These are phyloP conservation scores for Xylaria intraflava DNA, from an alignment of 495 filamentous ascomycete genomes.

Conservation along the genomic window DNA sequence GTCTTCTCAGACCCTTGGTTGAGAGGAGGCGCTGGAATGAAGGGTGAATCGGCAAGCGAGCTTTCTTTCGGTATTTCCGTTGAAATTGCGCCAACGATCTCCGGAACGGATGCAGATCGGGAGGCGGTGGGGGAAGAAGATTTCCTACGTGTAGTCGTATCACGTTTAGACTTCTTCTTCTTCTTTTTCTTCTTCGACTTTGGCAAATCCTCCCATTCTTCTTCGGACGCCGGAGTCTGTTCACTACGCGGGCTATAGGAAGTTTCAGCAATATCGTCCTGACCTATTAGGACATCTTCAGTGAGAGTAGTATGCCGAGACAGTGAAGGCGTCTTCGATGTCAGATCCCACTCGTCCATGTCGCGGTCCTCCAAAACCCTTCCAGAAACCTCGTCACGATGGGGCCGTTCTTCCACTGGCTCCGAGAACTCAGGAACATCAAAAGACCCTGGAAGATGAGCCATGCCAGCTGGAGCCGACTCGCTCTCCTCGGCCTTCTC, in stretches of 20 bases:
- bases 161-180: slow-evolving; percentile 14
- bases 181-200: slow-evolving; percentile 17
- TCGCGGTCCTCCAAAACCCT: background rate
- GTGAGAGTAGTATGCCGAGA: background rate
- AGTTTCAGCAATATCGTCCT: slow-evolving; percentile 13
- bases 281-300: slow-evolving; percentile 13
- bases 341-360: slow-evolving; percentile 11
- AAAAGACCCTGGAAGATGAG: background rate
- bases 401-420: background rate
- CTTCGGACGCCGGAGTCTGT: slow-evolving; percentile 7
- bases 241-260: slow-evolving; percentile 8
- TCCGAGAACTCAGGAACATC: background rate
- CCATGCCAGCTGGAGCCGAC: slow-evolving; percentile 4
- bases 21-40: slow-evolving; percentile 8
- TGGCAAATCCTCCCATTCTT: slow-evolving; percentile 12
- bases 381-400: slow-evolving; percentile 1
- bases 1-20: slow-evolving; percentile 9
- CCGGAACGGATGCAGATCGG: slow-evolving; percentile 20
- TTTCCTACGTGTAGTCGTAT: slow-evolving; percentile 5
- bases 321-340: slow-evolving; percentile 24
- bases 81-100: slow-evolving; percentile 22
- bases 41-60: slow-evolving; percentile 18
- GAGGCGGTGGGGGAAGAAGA: slow-evolving; percentile 10
- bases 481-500: slow-evolving; percentile 17
- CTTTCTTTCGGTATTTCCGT: slow-evolving; percentile 27